Evolutionary conservation across 2,329 filamentous ascomycete species (phyloP).

Genomic region (Stemphylium vesicarium): DNA sequence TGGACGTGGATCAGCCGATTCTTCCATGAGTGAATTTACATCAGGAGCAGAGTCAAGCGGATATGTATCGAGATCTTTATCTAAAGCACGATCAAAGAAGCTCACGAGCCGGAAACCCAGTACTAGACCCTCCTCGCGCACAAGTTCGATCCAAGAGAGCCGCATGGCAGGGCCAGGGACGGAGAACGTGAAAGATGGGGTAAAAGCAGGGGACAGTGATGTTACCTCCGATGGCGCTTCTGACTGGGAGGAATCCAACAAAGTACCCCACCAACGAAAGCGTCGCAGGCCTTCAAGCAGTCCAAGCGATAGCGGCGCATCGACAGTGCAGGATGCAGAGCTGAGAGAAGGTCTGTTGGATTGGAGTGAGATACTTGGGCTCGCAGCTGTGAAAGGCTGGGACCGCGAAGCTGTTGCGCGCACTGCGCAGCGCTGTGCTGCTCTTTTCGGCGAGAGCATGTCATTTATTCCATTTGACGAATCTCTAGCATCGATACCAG

Average conservation of each 20-base stretch:
- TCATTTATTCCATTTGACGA: conserved; percentile 63
- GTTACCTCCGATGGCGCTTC: conserved; percentile 46
- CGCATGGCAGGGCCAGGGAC: conserved; percentile 1
- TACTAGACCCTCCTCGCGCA: conserved; percentile 19
- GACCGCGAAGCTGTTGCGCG: conserved; percentile 67
- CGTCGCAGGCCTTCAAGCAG: conserved; percentile 22
- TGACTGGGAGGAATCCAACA: conserved; percentile 5
- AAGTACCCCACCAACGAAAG: conserved; percentile 7
- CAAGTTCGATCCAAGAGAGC: neutral
- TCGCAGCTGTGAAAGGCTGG: conserved; percentile 78
- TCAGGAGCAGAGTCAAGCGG: conserved; percentile 34
- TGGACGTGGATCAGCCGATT: conserved; percentile 32
- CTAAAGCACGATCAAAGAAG: conserved; percentile 22
- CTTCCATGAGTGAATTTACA: conserved; percentile 36
- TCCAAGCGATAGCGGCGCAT: conserved; percentile 12
- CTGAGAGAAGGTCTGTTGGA: conserved; percentile 54
- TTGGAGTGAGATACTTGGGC: conserved; percentile 84
- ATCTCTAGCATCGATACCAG: conserved; percentile 31
- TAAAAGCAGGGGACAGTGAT: conserved; percentile 6
- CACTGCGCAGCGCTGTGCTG: conserved; percentile 74
- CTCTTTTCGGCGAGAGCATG: conserved; percentile 77
- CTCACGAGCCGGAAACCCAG: conserved; percentile 13
- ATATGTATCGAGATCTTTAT: conserved; percentile 19
- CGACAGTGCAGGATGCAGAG: conserved; percentile 17
- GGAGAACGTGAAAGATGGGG: neutral